Evolutionary conservation across 1,139 yeast species (phyloP).

Genomic region (Hyphopichia khmerensis): DNA sequence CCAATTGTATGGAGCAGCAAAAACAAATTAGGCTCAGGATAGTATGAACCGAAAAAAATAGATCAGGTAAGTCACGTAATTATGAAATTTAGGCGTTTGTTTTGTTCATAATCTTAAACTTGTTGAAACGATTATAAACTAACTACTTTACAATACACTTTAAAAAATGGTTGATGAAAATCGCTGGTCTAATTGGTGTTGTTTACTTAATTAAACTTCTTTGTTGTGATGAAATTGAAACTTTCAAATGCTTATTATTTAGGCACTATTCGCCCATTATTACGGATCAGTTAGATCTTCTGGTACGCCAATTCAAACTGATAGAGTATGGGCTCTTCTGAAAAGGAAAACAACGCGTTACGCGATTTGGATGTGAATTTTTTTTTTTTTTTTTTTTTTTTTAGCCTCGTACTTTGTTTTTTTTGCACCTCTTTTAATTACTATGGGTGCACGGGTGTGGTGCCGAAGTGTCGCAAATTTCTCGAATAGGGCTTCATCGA

Average conservation of each 20-base stretch:
- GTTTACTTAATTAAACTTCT: too few species aligned
- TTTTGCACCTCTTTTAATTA: slow-evolving; percentile 1
- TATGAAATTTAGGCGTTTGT: background rate
- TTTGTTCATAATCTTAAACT: too few species aligned
- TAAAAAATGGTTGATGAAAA: background rate
- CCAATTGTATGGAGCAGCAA: background rate
- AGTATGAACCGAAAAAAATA: background rate
- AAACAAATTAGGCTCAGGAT: background rate
- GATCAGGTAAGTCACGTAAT: background rate
- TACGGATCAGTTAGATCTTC: background rate
- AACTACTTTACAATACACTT: too few species aligned
- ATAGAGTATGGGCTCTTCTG: background rate
- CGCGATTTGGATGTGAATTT: background rate
- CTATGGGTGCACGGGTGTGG: background rate
- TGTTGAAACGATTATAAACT: too few species aligned
- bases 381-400: background rate
- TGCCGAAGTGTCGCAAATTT: background rate
- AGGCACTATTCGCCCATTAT: too few species aligned
- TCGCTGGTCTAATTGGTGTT: background rate
- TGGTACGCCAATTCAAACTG: background rate
- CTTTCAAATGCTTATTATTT: too few species aligned
- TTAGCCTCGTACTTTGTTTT: too few species aligned
- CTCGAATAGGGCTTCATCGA: background rate
- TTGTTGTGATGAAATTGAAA: too few species aligned
- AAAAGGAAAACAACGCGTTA: slow-evolving; percentile 1